phyloP scores from a whole-genome alignment of 495 filamentous ascomycete genomes.

The Parachaetomium inaequale region DNA sequence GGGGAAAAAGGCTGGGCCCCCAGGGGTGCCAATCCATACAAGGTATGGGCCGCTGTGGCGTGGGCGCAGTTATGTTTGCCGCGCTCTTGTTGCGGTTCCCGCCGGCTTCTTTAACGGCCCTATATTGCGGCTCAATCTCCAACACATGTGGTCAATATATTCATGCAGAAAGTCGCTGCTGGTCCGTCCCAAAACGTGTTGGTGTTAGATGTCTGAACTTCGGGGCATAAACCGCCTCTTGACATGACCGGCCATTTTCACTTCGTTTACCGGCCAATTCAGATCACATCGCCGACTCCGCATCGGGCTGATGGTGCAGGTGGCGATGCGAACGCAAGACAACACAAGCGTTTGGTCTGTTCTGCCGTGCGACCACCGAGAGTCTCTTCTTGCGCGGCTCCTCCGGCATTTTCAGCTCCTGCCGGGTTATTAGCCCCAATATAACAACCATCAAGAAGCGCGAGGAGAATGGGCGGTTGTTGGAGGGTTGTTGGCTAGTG shows the following conservation, averaged over 20 bases:
- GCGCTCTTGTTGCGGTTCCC: slow-evolving; percentile 2
- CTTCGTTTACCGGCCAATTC: too few relatives aligned
- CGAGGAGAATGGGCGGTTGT: background rate
- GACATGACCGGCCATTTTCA: background rate
- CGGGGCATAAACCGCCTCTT: background rate
- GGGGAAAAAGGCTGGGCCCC: background rate
- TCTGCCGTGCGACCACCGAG: slow-evolving; percentile 1
- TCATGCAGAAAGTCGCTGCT: background rate
- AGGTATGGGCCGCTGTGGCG: background rate
- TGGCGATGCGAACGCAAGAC: background rate
- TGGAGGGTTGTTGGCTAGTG: background rate
- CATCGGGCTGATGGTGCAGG: background rate
- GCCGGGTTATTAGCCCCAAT: background rate
- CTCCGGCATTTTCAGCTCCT: slow-evolving; percentile 1
- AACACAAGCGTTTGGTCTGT: background rate
- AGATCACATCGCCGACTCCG: background rate
- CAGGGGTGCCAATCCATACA: background rate
- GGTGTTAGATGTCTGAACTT: background rate
- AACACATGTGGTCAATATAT: background rate
- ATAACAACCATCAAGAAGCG: background rate
- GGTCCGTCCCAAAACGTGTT: background rate
- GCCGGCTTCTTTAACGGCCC: background rate
- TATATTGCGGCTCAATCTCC: slow-evolving; percentile 1
- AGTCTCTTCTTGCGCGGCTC: background rate
- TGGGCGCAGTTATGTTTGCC: slow-evolving; percentile 2